Conservation (phyloP, 2,329 filamentous ascomycete species). For the Didymella lethalis region DNA sequence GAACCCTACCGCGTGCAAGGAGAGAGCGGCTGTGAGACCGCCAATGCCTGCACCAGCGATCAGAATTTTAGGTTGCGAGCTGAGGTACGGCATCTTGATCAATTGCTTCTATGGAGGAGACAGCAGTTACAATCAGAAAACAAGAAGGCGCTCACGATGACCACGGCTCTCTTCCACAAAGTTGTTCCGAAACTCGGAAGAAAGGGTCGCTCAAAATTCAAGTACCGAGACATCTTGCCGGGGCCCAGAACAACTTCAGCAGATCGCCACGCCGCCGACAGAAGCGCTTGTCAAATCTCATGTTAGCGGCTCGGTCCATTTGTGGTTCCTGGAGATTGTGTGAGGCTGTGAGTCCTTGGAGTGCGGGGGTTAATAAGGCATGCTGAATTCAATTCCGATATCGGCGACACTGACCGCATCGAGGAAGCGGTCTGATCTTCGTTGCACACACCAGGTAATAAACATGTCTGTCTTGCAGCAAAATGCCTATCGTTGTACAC, state of each 20-base stretch:
- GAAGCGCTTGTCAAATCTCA: constrained; percentile 6
- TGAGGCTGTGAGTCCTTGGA: constrained; percentile 12
- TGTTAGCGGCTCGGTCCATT: constrained; percentile 16
- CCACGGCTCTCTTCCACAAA: background rate
- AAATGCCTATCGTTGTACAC: background rate
- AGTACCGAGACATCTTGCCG: constrained; percentile 21
- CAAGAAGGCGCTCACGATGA: background rate
- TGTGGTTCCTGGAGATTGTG: constrained; percentile 5
- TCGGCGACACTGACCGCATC: background rate
- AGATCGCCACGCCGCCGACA: constrained; percentile 1
- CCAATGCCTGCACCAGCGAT: constrained; percentile 70
- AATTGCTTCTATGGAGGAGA: background rate
- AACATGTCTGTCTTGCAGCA: background rate
- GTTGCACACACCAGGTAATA: background rate
- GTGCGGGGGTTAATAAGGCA: constrained; percentile 8
- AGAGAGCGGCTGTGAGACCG: constrained; percentile 73
- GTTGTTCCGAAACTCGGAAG: constrained; percentile 14
- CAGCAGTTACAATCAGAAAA: constrained; percentile 1
- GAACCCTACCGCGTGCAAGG: constrained; percentile 73
- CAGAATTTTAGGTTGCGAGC: constrained; percentile 36
- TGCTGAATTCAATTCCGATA: background rate
- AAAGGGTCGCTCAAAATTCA: background rate
- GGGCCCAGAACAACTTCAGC: constrained; percentile 5
- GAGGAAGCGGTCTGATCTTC: background rate
- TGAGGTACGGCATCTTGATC: constrained; percentile 30